Evolutionary conservation across 352 stramenopile species (phyloP).

Genomic region (Pythium oligandrum): DNA sequence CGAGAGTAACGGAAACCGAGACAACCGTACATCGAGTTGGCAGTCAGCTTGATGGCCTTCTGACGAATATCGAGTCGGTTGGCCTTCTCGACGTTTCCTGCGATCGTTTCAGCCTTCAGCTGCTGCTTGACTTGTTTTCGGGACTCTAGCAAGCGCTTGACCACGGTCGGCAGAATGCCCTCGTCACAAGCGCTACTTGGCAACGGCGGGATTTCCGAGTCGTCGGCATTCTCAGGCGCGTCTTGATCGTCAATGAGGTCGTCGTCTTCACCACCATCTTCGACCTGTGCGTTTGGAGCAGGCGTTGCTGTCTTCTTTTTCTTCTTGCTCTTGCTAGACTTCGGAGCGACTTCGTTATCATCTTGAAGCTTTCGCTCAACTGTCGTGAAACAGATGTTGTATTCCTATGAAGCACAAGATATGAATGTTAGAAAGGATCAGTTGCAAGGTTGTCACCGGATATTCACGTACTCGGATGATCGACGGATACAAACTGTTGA

Average conservation of each 20-base stretch:
- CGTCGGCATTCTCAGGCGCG: slow-evolving; percentile 43
- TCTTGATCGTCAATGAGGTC: slow-evolving; percentile 77
- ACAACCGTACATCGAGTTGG: slow-evolving; percentile 99
- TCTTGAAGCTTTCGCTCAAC: slow-evolving; percentile 87
- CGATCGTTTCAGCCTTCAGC: slow-evolving; percentile 93
- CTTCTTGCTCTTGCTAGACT: slow-evolving; percentile 32
- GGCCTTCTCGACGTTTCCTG: slow-evolving; percentile 76
- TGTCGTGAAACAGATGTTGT: slow-evolving; percentile 99
- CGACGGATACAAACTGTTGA: slow-evolving; percentile 99
- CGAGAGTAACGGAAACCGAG: slow-evolving; percentile 98
- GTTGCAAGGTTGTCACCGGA: not conserved
- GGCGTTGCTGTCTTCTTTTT: slow-evolving; percentile 51
- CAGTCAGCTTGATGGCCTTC: slow-evolving; percentile 99
- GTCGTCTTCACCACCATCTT: slow-evolving; percentile 72
- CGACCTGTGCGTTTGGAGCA: slow-evolving; percentile 31
- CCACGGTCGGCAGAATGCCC: slow-evolving; percentile 94
- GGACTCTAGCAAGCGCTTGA: slow-evolving; percentile 97
- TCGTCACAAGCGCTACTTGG: slow-evolving; percentile 71
- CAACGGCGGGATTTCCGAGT: slow-evolving; percentile 86
- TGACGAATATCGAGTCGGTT: slow-evolving; percentile 98
- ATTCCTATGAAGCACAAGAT: slow-evolving; percentile 86
- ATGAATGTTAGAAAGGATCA: not conserved
- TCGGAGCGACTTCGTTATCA: slow-evolving; percentile 25
- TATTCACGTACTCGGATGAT: slow-evolving; percentile 90
- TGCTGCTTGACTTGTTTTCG: slow-evolving; percentile 97